These are phyloP conservation scores for Podospora comata DNA, from an alignment of 495 filamentous ascomycete genomes.

Conservation along the genomic window DNA sequence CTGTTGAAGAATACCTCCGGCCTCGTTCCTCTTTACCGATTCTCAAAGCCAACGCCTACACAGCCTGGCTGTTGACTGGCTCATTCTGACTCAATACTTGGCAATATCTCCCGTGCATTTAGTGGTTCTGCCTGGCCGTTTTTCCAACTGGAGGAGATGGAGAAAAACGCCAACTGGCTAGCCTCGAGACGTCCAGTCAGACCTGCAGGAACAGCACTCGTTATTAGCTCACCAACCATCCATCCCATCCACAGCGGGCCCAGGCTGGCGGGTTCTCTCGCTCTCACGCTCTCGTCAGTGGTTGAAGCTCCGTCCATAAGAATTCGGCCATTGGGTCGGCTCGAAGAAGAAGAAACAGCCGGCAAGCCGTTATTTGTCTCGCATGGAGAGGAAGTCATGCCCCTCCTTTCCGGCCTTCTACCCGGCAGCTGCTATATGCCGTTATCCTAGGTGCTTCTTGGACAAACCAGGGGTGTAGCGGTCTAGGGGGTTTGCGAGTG, in stretches of 20 bases:
- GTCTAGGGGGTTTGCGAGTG: constrained; percentile 8
- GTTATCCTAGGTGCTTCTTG: constrained; percentile 7
- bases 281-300: not conserved
- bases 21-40: not conserved
- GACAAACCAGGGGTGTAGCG: not conserved
- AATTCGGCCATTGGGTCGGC: not conserved
- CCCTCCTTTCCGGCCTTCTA: constrained; percentile 25
- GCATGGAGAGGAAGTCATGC: constrained; percentile 28
- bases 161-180: not conserved
- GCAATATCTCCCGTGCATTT: not conserved
- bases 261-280: not conserved
- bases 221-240: constrained; percentile 1
- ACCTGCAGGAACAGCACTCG: constrained; percentile 5
- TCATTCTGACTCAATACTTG: constrained; percentile 25
- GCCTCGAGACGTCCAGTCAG: not conserved
- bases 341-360: not conserved
- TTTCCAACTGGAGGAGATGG: not conserved
- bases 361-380: not conserved
- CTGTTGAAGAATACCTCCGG: not conserved
- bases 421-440: constrained; percentile 11
- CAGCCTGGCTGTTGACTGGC: not conserved
- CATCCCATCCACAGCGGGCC: not conserved
- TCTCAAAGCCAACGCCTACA: not conserved
- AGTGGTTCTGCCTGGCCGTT: not conserved
- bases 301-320: not conserved